Base-by-base conservation (phyloP, 257 asterid species). In the Osmanthus fragrans region DNA sequence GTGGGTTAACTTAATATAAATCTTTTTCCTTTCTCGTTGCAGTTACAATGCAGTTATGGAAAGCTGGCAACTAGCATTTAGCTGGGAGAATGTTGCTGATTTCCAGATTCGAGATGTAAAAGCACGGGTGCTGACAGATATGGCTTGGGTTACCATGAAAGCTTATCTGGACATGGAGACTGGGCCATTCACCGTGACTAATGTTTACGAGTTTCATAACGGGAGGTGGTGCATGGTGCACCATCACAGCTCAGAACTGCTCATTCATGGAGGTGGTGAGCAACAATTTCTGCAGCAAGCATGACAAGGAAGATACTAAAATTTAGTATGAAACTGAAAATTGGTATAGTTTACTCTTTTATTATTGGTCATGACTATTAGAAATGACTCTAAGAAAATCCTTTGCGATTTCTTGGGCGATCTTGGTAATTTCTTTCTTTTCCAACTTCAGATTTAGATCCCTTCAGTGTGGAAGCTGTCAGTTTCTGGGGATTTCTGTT, bases 181-280 rank as follows among this genome's bases (percentile, higher is more conserved):
- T 4, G 88, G 90, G 15, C 85, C 91, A 25, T 91, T 88, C 80
- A 72, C 77, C 11, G 78, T 95, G 83, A 89, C 98, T 39, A 95
- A 91, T 49, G 21, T 92, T 42, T 95, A 79, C 39, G 99, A 95
- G 82, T 82, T 89, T 81, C 96, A 90, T 71, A 86, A 82, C 1
- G 98, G 97, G 76, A 89, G 97, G 79, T 95, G 99, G 99, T 86
- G 77, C 88, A 84, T 95, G 93, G 98, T 95, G 81, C 99, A 95
- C 88, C 97, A 95, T 83, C 99, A 95, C 87, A 87, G 88, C 82
- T 89, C 99, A 21, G 75, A 89, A 58, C 70, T 87, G 87, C 85
- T 88, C 72, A 69, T 77, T 56, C 81, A 87, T 80, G 94, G 91
- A 72, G 96, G 88, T n/a, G 90, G 77, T 9, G 90, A 56, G 30